These are phyloP conservation scores for Cucumis melo DNA, from an alignment of 306 rosid species.

Conservation along the genomic window DNA sequence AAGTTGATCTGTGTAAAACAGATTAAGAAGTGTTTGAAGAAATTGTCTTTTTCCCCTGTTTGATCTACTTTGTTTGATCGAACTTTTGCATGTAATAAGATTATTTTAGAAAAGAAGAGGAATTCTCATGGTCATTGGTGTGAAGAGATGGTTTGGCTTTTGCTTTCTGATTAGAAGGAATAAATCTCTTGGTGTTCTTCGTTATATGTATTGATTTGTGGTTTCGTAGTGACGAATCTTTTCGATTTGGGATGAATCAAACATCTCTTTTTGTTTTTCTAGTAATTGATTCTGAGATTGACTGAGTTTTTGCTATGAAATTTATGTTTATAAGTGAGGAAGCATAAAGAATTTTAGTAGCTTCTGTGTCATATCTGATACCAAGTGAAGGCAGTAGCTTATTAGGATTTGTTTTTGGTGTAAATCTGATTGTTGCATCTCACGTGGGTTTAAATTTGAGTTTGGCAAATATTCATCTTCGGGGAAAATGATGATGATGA, in stretches of 20 bases:
- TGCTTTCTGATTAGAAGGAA: background rate
- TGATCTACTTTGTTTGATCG: background rate
- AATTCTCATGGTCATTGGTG: background rate
- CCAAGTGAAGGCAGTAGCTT: background rate
- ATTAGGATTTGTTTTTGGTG: background rate
- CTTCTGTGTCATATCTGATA: background rate
- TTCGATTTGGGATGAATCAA: background rate
- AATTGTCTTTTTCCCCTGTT: background rate
- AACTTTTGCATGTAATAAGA: background rate
- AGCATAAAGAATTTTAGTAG: background rate
- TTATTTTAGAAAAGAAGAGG: background rate
- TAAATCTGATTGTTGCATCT: background rate
- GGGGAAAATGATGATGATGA: slow-evolving; percentile 32
- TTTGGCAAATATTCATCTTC: background rate
- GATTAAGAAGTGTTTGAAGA: background rate
- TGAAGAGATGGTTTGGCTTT: background rate
- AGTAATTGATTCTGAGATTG: background rate
- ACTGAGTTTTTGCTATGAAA: background rate
- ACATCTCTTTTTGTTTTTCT: background rate
- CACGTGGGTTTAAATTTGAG: background rate
- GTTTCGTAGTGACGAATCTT: background rate
- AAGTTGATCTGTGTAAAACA: background rate
- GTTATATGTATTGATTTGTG: background rate
- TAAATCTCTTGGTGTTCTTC: background rate
- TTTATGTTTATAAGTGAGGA: background rate